These are phyloP conservation scores for Adiantum capillusveneris DNA, from an alignment of 75 land plant species.

Conservation along the genomic window DNA sequence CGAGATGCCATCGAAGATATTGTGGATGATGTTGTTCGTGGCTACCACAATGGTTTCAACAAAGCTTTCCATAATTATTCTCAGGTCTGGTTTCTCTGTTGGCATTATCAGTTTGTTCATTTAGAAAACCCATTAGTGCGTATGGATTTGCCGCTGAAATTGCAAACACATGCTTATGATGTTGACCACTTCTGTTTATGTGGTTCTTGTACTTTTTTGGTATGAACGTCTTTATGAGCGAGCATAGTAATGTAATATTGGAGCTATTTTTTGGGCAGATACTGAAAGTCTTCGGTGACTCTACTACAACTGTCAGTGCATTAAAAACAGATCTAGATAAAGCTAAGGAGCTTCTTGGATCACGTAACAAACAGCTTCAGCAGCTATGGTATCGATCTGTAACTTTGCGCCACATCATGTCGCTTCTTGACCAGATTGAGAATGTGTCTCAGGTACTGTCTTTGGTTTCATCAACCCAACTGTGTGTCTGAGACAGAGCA, in stretches of 20 bases:
- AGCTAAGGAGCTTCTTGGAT: conserved; percentile 67
- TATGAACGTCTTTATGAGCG: too few species aligned
- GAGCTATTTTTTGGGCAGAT: conserved; percentile 53
- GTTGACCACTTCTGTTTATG: too few species aligned
- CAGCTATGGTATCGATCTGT: conserved; percentile 96
- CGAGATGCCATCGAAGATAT: conserved; percentile 88
- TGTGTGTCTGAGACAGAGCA: too few species aligned
- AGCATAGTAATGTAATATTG: too few species aligned
- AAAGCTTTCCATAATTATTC: conserved; percentile 98
- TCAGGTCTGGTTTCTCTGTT: too few species aligned
- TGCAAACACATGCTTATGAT: too few species aligned
- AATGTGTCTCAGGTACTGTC: conserved; percentile 85
- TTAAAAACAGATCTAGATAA: conserved; percentile 80
- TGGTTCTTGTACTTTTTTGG: too few species aligned
- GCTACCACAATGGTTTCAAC: conserved; percentile 93
- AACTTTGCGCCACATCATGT: conserved; percentile 80
- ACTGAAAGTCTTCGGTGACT: conserved; percentile 83
- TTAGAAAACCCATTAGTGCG: too few species aligned
- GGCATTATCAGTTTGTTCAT: too few species aligned
- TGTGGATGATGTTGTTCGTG: conserved; percentile 98
- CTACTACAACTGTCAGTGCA: conserved; percentile 68
- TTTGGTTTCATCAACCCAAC: too few species aligned
- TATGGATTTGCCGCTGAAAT: too few species aligned
- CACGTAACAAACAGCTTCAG: conserved; percentile 87
- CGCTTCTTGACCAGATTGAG: conserved; percentile 95